Base-by-base conservation (phyloP, 2,329 filamentous ascomycete species). In the Cytospora leucostoma region DNA sequence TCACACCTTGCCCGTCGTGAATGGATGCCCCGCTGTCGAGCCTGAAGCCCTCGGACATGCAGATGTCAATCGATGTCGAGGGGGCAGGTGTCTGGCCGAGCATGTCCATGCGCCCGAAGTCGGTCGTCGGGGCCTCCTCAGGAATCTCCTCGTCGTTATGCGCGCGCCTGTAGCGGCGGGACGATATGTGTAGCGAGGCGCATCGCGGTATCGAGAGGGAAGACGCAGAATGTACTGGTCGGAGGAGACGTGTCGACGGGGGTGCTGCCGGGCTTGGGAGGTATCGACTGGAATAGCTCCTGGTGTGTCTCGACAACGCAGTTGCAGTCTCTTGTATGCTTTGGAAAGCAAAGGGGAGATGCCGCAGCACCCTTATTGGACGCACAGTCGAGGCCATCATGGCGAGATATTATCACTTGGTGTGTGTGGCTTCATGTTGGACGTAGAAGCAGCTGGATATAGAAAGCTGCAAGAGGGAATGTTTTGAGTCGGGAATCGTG, bases 11-110 rank as follows among this genome's bases (percentile, higher is more conserved):
- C 0, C 89, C 88, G 53, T 85, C 86, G 1, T 79, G 78, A 35
- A 96, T 86, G 59, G 85, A 87, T 40, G 90, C 79, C 12, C 93
- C 93, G 70, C 88, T 96, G 76, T 95, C 90, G 53, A 99, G 81
- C 67, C 90, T 86, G 75, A 99, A 99, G 1, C 95, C 95, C 70
- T 94, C 88, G 65, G 84, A 79, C 64, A 90, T 86, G 77, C 92
- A 96, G 7, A 90, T 87, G 70, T 97, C 93, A 53, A 99, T 87
- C 2, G 88, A 87, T 0, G 92, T 97, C 0, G 92, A 88, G 0
- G 94, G 95, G 4, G 85, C 81, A 0, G 92, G 90, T 1, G 88
- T 86, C 68, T 86, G 87, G 49, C 86, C 88, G 5, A 98, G 82
- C 7, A 99, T 88, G 74, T 99, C 88, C 67, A 98, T 82, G 15